Percentiles rank a stretch among this genome's conserved stretches.
Evolutionary conservation across 495 filamentous ascomycete species (phyloP).

Genomic region (Geoglossum glabrum): DNA sequence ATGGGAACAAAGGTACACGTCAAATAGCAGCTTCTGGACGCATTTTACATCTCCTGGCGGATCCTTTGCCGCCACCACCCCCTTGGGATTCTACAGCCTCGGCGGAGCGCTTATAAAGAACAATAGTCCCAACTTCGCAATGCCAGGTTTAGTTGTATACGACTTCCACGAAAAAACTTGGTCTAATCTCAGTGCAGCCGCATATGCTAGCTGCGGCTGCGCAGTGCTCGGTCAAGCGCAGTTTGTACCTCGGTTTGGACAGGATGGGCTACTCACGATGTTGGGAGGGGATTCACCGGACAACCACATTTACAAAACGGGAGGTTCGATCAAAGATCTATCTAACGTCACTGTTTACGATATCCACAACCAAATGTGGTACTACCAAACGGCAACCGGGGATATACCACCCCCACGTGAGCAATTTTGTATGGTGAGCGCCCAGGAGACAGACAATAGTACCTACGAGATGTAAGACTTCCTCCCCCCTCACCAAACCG

Average conservation of each 20-base stretch:
- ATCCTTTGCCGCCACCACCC: neutral
- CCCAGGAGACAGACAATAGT: neutral
- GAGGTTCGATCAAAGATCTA: neutral
- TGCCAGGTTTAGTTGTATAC: neutral
- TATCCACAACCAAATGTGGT: neutral
- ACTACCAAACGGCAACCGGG: conserved; percentile 1
- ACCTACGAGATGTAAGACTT: neutral
- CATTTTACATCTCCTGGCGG: neutral
- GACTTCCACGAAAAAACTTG: neutral
- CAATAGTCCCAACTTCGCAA: neutral
- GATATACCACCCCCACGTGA: neutral
- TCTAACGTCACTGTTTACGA: neutral
- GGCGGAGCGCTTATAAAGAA: neutral
- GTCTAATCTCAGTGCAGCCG: neutral
- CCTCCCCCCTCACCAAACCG: too few relatives aligned
- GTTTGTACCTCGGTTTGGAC: neutral
- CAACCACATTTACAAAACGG: neutral
- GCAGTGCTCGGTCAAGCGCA: neutral
- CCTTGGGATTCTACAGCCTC: neutral
- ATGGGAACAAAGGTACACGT: neutral
- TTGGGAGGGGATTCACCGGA: neutral
- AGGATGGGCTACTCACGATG: neutral
- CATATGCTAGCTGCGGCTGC: neutral
- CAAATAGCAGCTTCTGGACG: neutral
- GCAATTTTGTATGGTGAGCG: neutral